Percentiles rank a stretch among this genome's conserved stretches.
Evolutionary conservation across 495 filamentous ascomycete genomes (phyloP).

Genomic region (Penicillium angulare): DNA sequence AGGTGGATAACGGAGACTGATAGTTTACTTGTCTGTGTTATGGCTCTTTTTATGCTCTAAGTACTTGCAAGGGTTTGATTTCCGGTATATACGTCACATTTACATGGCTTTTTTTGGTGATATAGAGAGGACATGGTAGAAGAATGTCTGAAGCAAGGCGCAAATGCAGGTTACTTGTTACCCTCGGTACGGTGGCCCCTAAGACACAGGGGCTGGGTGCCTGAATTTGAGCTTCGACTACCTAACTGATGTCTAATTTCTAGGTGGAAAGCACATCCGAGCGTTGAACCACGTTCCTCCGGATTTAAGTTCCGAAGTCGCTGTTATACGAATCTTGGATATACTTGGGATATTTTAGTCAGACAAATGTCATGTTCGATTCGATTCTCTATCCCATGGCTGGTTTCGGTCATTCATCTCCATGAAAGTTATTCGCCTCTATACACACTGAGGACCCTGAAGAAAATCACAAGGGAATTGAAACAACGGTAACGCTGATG

Average conservation of each 20-base stretch:
- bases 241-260: too few relatives aligned
- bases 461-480: conserved; percentile 14
- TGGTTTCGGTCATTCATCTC: conserved; percentile 8
- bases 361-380: conserved; percentile 17
- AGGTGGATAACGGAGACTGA: too few relatives aligned
- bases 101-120: not conserved
- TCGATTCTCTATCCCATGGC: conserved; percentile 15
- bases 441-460: conserved; percentile 21
- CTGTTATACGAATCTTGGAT: not conserved
- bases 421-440: conserved; percentile 20
- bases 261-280: too few relatives aligned
- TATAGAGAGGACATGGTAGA: too few relatives aligned
- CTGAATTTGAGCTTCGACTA: too few relatives aligned
- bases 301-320: conserved; percentile 14
- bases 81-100: not conserved
- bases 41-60: not conserved
- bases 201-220: too few relatives aligned
- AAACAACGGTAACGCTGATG: conserved; percentile 24
- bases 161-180: too few relatives aligned
- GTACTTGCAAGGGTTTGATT: not conserved
- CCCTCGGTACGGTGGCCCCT: too few relatives aligned
- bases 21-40: too few relatives aligned
- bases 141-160: too few relatives aligned
- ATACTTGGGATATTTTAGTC: not conserved
- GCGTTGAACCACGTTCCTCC: not conserved